A percentile compares a stretch with the other conserved stretches of the same genome.
Evolutionary conservation across 257 asterid genomes (phyloP).

Genomic region (Ajuga chamaepitys): DNA sequence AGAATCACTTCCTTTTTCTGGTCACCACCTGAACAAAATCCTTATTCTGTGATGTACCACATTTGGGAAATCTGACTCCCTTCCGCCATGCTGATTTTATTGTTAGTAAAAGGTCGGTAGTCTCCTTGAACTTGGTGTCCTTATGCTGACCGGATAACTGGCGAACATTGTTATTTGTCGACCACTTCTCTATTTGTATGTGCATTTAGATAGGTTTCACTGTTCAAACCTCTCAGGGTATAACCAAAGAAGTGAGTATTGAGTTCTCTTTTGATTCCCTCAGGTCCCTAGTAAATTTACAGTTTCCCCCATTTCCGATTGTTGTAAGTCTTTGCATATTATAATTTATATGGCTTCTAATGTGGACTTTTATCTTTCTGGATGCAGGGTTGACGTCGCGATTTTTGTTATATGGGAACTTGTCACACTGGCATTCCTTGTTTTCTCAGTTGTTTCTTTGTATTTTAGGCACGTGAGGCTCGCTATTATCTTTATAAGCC

Average conservation of each 20-base stretch:
- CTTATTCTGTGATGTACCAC: background rate
- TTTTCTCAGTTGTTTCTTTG: constrained; percentile 65
- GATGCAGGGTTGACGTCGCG: constrained; percentile 73
- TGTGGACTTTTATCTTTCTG: background rate
- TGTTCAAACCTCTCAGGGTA: background rate
- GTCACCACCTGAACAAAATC: background rate
- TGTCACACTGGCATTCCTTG: constrained; percentile 55
- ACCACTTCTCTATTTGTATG: background rate
- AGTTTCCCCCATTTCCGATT: background rate
- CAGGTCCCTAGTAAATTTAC: background rate
- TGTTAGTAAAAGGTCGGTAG: background rate
- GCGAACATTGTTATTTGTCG: background rate
- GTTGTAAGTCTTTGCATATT: background rate
- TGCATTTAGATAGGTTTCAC: background rate
- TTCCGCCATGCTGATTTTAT: background rate
- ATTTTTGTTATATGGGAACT: constrained; percentile 76
- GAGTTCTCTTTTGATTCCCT: background rate
- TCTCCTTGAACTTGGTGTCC: background rate
- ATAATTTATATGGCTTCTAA: constrained; percentile 13
- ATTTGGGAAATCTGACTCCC: background rate
- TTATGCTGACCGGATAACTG: background rate
- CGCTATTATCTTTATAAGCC: constrained; percentile 42
- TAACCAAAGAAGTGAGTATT: background rate
- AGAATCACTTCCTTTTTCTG: background rate
- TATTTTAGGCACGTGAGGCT: constrained; percentile 58